Evolutionary conservation across 1,284 basidiomycete species (phyloP), one percentile per base, ranked within the genome.

Genomic region (Anthracocystis panici-leucophaei): DNA sequence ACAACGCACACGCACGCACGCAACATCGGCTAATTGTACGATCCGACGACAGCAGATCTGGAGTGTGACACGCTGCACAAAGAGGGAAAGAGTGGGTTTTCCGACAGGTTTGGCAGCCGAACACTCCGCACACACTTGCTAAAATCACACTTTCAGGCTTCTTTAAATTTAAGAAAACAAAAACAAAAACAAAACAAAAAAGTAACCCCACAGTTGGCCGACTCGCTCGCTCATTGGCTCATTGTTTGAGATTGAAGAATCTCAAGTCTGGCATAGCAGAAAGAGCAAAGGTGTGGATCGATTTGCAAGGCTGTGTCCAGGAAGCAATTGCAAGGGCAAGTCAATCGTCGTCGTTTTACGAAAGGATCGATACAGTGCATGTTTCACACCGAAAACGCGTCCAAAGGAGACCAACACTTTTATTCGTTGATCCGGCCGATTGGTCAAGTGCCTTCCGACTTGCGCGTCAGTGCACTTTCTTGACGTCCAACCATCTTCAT

Each of bases 281-380:
- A n/a, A n/a, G n/a, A n/a, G n/a, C n/a, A n/a, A n/a, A n/a, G n/a
- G n/a, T n/a, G n/a, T n/a, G n/a, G n/a, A n/a, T n/a, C n/a, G n/a
- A n/a, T n/a, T n/a, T n/a, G n/a, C n/a, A n/a, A n/a, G n/a, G n/a
- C n/a, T n/a, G n/a, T n/a, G n/a, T n/a, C n/a, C n/a, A n/a, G n/a
- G n/a, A n/a, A n/a, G n/a, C n/a, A n/a, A n/a, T n/a, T n/a, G n/a
- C n/a, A n/a, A n/a, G n/a, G n/a, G n/a, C n/a, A n/a, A n/a, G n/a
- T n/a, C n/a, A n/a, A n/a, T n/a, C n/a, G n/a, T n/a, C n/a, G n/a
- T n/a, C n/a, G n/a, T n/a, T n/a, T n/a, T n/a, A n/a, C n/a, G n/a
- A n/a, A 40, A 16, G 57, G 67, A 70, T 70, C 67, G 67, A 38
- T 57, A 42, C 31, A 42, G 59, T 68, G 65, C 67, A 70, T 70